A percentile compares a stretch with the other conserved stretches of the same genome.
These are phyloP conservation scores for Stephanocyclus meneghinianus DNA, from an alignment of 352 stramenopile species.

Conservation along the genomic window DNA sequence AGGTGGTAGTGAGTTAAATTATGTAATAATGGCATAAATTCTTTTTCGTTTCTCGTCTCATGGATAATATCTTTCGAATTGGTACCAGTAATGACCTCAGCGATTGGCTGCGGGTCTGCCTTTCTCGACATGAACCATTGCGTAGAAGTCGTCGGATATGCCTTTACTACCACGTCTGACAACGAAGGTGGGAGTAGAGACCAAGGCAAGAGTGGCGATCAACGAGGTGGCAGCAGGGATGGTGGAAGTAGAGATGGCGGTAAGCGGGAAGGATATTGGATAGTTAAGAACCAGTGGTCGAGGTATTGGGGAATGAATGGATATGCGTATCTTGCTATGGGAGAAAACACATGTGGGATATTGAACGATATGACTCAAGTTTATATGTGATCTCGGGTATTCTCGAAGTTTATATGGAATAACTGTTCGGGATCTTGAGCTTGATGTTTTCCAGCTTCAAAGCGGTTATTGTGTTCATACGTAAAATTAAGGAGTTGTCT, in stretches of 20 bases:
- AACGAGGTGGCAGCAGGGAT: conserved; percentile 27
- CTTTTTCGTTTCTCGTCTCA: not conserved
- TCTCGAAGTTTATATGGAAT: not conserved
- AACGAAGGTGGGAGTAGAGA: conserved; percentile 43
- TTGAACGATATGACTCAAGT: conserved; percentile 87
- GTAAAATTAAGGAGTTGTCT: too few species aligned
- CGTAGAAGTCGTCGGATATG: conserved; percentile 94
- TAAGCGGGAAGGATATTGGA: conserved; percentile 85
- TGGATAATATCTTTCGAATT: not conserved
- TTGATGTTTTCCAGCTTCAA: too few species aligned
- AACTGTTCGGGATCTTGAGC: too few species aligned
- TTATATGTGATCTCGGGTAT: conserved; percentile 47
- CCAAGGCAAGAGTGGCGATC: conserved; percentile 29
- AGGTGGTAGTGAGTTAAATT: conserved; percentile 49
- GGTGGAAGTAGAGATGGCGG: conserved; percentile 32
- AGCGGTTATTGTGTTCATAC: too few species aligned
- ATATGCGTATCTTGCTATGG: conserved; percentile 90
- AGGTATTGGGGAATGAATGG: conserved; percentile 89
- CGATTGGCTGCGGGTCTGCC: conserved; percentile 86
- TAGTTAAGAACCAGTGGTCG: conserved; percentile 98
- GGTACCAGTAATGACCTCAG: conserved; percentile 64
- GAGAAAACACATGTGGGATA: conserved; percentile 93
- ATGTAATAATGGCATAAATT: not conserved
- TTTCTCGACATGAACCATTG: conserved; percentile 95
- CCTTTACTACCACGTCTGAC: conserved; percentile 60